phyloP scores from a whole-genome alignment of 768 basidiomycete species.

The Sporobolomyces pararoseus region DNA sequence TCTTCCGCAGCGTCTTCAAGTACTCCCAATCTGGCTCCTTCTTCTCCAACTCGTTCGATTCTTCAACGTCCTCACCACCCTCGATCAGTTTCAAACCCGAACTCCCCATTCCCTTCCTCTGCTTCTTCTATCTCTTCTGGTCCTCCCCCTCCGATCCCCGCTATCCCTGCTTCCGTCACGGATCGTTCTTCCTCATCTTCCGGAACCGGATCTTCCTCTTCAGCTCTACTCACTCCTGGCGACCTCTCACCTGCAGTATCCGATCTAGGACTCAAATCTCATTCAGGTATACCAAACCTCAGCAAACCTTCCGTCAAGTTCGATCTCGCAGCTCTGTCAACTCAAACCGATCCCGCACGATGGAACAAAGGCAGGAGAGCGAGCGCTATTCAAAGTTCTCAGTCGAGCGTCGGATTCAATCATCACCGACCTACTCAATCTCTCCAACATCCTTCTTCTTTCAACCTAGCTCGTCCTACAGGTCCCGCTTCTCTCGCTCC shows the following conservation, averaged over 20 bases:
- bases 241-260: constrained; percentile 27
- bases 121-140: constrained; percentile 1
- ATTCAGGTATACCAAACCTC: not conserved
- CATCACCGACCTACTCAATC: constrained; percentile 22
- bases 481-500: not conserved
- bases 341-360: not conserved
- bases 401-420: not conserved
- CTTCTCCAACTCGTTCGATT: constrained; percentile 14
- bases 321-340: constrained; percentile 16
- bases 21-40: not conserved
- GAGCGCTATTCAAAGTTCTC: constrained; percentile 14
- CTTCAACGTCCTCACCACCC: constrained; percentile 10
- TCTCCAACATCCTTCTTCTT: constrained; percentile 9
- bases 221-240: constrained; percentile 28
- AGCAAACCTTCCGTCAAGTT: constrained; percentile 32
- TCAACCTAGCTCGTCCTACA: not conserved
- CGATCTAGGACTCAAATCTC: constrained; percentile 13
- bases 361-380: constrained; percentile 11
- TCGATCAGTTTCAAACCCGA: constrained; percentile 34
- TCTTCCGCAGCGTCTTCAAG: not conserved
- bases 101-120: constrained; percentile 15
- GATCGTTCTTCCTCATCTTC: constrained; percentile 38
- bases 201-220: constrained; percentile 28
- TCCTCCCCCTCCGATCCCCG: not conserved
- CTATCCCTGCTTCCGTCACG: not conserved